Percentiles rank a stretch among this genome's conserved stretches.
Conservation (phyloP, 306 rosid genomes). For the Oxytropis ochrocephala region DNA sequence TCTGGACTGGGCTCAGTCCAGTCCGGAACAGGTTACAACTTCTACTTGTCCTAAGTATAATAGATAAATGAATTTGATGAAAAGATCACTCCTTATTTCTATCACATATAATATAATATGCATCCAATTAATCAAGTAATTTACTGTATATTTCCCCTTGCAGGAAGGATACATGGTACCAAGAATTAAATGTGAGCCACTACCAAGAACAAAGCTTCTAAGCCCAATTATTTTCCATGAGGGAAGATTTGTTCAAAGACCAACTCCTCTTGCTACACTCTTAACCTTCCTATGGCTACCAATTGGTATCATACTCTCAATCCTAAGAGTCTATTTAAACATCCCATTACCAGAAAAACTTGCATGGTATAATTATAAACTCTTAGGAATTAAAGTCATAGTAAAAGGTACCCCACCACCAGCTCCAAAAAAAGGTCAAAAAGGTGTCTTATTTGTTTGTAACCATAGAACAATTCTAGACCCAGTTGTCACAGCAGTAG, state of each 20-base stretch:
- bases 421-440: constrained; percentile 60
- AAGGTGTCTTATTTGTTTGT: constrained; percentile 76
- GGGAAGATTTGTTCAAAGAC: constrained; percentile 79
- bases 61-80: not conserved
- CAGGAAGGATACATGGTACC: constrained; percentile 90
- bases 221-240: constrained; percentile 85
- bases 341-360: constrained; percentile 68
- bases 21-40: not conserved
- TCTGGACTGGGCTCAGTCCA: no score
- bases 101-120: not conserved
- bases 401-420: constrained; percentile 89
- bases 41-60: not conserved
- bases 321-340: constrained; percentile 68
- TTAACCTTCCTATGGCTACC: constrained; percentile 82
- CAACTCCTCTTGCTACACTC: constrained; percentile 68
- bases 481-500: constrained; percentile 74
- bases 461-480: constrained; percentile 88
- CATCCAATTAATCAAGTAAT: not conserved
- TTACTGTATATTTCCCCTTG: not conserved
- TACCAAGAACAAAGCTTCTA: constrained; percentile 68
- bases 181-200: constrained; percentile 48
- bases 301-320: constrained; percentile 62
- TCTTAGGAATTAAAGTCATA: constrained; percentile 56
- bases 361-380: constrained; percentile 64
- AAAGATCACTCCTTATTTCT: not conserved